phyloP scores from a whole-genome alignment of 768 basidiomycete genomes.

The Boletus eberwhitei region DNA sequence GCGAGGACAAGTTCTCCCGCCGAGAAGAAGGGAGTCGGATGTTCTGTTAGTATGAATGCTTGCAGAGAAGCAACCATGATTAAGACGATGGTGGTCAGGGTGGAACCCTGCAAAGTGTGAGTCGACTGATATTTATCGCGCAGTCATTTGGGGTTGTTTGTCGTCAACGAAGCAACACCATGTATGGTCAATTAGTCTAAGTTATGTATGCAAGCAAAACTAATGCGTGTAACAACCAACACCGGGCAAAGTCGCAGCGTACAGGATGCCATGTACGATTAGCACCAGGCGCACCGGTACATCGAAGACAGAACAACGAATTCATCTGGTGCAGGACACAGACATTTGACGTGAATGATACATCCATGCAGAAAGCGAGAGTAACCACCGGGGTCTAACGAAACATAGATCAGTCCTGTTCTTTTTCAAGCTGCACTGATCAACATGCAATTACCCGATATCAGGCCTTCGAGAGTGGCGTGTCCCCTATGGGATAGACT shows the following conservation, averaged over 20 bases:
- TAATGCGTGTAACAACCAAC: neutral
- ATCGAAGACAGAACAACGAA: neutral
- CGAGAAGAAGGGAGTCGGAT: constrained; percentile 26
- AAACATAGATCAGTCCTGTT: constrained; percentile 3
- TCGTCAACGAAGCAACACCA: constrained; percentile 3
- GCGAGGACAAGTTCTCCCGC: constrained; percentile 23
- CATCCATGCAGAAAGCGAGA: neutral
- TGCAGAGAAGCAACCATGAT: constrained; percentile 23
- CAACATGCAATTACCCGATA: constrained; percentile 8
- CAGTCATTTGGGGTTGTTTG: constrained; percentile 23
- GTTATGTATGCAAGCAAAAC: neutral
- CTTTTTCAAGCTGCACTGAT: neutral
- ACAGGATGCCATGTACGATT: neutral
- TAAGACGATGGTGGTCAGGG: constrained; percentile 6
- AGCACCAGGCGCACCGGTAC: neutral
- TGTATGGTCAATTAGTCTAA: neutral
- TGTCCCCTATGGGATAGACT: neutral
- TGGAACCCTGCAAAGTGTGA: neutral
- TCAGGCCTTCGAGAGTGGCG: neutral
- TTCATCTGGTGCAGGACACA: neutral
- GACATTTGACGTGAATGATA: neutral
- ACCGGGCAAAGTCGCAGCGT: neutral
- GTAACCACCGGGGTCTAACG: neutral
- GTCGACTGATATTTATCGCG: constrained; percentile 12
- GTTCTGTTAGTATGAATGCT: constrained; percentile 21